phyloP scores from a whole-genome alignment of 75 land plant genomes.

The Isoetes taiwanensis region DNA sequence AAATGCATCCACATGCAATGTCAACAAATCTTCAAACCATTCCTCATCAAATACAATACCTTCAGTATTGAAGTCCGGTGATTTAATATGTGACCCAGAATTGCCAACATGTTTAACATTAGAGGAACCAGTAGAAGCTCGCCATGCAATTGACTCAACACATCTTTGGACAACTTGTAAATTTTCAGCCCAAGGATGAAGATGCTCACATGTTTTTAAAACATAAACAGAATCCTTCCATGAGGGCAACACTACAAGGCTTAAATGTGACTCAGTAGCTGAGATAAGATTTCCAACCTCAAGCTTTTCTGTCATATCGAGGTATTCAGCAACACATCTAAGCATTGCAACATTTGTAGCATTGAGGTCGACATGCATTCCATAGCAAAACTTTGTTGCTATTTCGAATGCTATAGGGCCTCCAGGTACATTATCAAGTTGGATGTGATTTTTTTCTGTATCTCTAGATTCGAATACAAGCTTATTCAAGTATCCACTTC shows the following conservation, averaged over 20 bases:
- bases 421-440: background rate
- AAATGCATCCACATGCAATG: background rate
- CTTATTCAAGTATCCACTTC: background rate
- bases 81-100: no score
- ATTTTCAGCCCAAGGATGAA: background rate
- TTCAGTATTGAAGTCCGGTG: no score
- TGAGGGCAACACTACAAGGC: background rate
- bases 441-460: background rate
- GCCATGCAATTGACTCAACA: conserved; percentile 9
- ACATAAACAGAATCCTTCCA: background rate
- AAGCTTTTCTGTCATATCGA: conserved; percentile 1
- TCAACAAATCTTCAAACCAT: conserved; percentile 3
- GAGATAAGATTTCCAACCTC: background rate
- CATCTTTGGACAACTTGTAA: background rate
- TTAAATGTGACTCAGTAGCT: background rate
- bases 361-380: conserved; percentile 4
- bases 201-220: background rate
- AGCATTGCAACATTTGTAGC: background rate
- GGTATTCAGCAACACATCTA: background rate
- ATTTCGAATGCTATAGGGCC: conserved; percentile 1
- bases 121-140: conserved; percentile 73
- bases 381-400: conserved; percentile 4
- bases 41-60: no score
- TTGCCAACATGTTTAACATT: no score
- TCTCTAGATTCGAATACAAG: background rate